A percentile compares a stretch with the other conserved stretches of the same genome.
These are phyloP conservation scores for Ciborinia camelliae DNA, from an alignment of 2,329 filamentous ascomycete species.

Conservation along the genomic window DNA sequence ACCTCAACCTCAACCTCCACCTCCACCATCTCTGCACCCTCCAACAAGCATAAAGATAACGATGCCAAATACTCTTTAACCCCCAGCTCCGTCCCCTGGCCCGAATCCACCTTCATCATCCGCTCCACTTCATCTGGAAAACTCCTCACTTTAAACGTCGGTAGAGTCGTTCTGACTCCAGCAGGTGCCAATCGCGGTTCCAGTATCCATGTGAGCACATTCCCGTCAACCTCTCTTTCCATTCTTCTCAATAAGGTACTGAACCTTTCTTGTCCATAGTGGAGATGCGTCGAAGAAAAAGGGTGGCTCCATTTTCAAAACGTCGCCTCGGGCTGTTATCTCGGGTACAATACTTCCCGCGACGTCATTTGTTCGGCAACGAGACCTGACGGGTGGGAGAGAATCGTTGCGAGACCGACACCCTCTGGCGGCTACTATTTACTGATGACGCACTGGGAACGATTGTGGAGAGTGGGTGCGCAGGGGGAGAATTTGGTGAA, in stretches of 20 bases:
- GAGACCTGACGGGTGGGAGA: not conserved
- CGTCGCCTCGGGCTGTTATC: not conserved
- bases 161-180: not conserved
- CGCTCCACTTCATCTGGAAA: conserved; percentile 8
- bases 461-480: not conserved
- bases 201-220: conserved; percentile 4
- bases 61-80: not conserved
- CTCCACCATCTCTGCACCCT: too few relatives aligned
- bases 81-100: conserved; percentile 4
- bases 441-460: not conserved
- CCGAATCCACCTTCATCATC: not conserved
- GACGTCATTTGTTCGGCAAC: not conserved
- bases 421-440: not conserved
- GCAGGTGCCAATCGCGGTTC: not conserved
- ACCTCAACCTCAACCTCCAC: too few relatives aligned
- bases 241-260: not conserved
- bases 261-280: not conserved
- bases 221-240: not conserved
- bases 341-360: not conserved
- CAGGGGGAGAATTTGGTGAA: not conserved
- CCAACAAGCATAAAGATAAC: not conserved
- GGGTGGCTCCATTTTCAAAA: conserved; percentile 17
- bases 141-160: not conserved
- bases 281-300: not conserved
- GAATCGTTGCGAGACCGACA: not conserved